Percentiles rank a stretch among this genome's conserved stretches.
phyloP scores from a whole-genome alignment of 2,329 filamentous ascomycete genomes.

The Colletotrichum viniferum region DNA sequence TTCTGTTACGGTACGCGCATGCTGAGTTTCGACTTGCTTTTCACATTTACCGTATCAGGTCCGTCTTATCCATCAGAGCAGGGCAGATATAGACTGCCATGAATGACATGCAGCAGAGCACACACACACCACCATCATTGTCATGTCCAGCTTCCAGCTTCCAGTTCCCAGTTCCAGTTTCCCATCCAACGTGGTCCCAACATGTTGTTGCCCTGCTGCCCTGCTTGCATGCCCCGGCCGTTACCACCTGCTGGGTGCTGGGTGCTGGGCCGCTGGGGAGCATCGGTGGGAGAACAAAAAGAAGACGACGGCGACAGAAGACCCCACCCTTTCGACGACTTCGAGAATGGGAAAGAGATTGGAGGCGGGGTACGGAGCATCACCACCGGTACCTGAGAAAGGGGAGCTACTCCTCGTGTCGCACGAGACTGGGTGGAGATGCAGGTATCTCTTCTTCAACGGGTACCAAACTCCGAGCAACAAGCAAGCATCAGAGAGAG shows the following conservation, averaged over 20 bases:
- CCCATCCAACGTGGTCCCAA: neutral
- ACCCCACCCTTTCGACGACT: neutral
- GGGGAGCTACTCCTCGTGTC: neutral
- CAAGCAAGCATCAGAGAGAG: neutral
- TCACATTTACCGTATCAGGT: neutral
- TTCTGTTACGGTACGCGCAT: neutral
- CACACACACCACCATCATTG: neutral
- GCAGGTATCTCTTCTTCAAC: neutral
- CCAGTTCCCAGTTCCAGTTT: neutral
- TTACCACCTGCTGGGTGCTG: neutral
- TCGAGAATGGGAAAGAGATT: slow-evolving; percentile 20
- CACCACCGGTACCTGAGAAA: neutral
- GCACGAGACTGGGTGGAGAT: neutral
- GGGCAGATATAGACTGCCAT: neutral
- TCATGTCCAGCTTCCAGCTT: neutral
- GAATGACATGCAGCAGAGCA: neutral
- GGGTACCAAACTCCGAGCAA: neutral
- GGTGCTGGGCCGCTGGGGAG: slow-evolving; percentile 12
- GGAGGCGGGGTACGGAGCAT: slow-evolving; percentile 11
- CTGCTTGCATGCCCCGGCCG: neutral
- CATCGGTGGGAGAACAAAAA: neutral
- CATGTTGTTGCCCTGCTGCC: neutral
- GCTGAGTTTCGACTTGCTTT: neutral
- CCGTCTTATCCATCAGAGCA: neutral
- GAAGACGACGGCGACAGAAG: neutral